Conservation (phyloP, 192 early-diverging fungal genomes). For the Coemansia sp. region DNA sequence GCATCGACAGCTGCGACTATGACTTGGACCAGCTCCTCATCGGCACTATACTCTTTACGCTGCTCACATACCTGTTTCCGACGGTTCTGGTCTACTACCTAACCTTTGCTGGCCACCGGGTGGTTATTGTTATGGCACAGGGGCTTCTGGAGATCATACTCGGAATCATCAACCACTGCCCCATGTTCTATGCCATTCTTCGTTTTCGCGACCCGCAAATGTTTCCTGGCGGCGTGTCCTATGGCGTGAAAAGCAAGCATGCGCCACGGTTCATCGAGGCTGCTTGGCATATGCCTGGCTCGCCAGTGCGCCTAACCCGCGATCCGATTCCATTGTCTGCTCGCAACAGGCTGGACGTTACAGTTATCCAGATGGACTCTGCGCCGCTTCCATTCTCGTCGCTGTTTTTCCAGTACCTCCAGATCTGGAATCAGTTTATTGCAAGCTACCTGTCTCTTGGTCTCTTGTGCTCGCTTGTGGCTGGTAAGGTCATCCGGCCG, state of each 20-base stretch:
- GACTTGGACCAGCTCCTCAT: slow-evolving; percentile 92
- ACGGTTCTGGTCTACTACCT: slow-evolving; percentile 93
- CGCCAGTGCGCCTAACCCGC: slow-evolving; percentile 41
- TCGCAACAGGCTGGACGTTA: slow-evolving; percentile 36
- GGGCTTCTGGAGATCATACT: slow-evolving; percentile 81
- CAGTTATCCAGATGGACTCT: slow-evolving; percentile 57
- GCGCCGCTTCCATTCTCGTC: slow-evolving; percentile 69
- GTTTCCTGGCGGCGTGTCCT: slow-evolving; percentile 75
- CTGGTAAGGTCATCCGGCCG: slow-evolving; percentile 76
- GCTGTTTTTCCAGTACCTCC: slow-evolving; percentile 92
- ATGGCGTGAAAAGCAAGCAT: slow-evolving; percentile 21
- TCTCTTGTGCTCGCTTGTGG: slow-evolving; percentile 72
- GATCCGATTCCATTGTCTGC: slow-evolving; percentile 50
- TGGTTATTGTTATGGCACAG: slow-evolving; percentile 78
- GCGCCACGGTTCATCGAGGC: slow-evolving; percentile 46
- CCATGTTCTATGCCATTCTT: slow-evolving; percentile 90
- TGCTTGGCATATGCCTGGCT: slow-evolving; percentile 41
- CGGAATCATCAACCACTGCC: slow-evolving; percentile 94
- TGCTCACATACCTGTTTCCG: slow-evolving; percentile 93
- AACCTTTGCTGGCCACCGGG: slow-evolving; percentile 81
- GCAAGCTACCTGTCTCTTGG: slow-evolving; percentile 78
- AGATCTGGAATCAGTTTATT: slow-evolving; percentile 76
- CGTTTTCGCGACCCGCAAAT: slow-evolving; percentile 83
- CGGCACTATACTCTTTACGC: slow-evolving; percentile 90
- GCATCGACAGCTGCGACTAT: slow-evolving; percentile 93